phyloP scores from a whole-genome alignment of 768 basidiomycete genomes.

The Fomitopsis pulvina region DNA sequence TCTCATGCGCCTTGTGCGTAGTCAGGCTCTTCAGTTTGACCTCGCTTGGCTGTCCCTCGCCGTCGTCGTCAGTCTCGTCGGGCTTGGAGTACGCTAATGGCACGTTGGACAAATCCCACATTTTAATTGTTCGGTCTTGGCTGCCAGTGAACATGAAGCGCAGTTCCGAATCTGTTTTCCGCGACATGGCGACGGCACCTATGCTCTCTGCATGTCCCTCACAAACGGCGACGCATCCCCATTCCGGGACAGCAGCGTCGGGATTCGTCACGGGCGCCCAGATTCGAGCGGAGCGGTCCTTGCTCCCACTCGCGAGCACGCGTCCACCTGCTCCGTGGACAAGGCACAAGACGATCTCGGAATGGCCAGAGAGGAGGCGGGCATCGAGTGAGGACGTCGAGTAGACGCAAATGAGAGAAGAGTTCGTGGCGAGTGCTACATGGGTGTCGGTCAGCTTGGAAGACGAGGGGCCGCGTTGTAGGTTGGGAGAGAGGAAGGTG shows the following conservation, averaged over 20 bases:
- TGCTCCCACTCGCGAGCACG: constrained; percentile 87
- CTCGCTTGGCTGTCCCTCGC: constrained; percentile 23
- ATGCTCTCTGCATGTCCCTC: constrained; percentile 94
- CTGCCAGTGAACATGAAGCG: constrained; percentile 91
- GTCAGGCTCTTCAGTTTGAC: constrained; percentile 66
- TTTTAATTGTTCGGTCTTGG: constrained; percentile 96
- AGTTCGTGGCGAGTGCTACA: constrained; percentile 95
- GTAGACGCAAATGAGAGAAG: constrained; percentile 90
- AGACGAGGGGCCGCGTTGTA: constrained; percentile 14
- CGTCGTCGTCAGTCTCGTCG: constrained; percentile 6
- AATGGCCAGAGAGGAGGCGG: constrained; percentile 81
- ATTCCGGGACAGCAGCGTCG: constrained; percentile 28
- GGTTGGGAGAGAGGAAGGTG: constrained; percentile 55
- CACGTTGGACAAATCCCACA: constrained; percentile 84
- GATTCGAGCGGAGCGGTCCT: constrained; percentile 81
- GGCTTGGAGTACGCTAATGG: constrained; percentile 7
- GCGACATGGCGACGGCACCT: constrained; percentile 83
- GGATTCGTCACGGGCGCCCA: constrained; percentile 45
- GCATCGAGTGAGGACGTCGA: constrained; percentile 71
- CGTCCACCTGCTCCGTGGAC: constrained; percentile 60
- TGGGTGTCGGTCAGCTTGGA: constrained; percentile 48
- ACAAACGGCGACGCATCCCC: constrained; percentile 78
- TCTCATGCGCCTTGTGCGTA: constrained; percentile 92
- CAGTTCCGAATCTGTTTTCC: constrained; percentile 29
- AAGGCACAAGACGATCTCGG: constrained; percentile 85